Percentiles rank a stretch among this genome's conserved stretches.
Evolutionary conservation across 106 monocot species (phyloP).

Genomic region (Xerophyta viscosa): DNA sequence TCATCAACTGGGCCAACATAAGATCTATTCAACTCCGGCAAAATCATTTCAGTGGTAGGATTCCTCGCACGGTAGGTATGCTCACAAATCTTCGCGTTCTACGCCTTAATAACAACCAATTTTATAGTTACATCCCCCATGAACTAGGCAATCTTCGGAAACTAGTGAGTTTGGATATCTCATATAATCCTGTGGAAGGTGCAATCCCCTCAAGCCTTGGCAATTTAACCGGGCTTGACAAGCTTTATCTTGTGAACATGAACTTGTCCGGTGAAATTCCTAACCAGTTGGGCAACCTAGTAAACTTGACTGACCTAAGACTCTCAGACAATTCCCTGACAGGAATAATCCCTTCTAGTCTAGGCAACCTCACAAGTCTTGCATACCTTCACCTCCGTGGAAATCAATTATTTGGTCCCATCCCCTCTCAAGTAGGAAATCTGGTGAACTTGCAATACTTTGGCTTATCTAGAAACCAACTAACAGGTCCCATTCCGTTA

Average conservation of each 20-base stretch:
- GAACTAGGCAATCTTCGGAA: neutral
- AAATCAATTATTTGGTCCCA: too few species aligned
- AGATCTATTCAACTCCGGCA: neutral
- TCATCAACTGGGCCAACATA: too few species aligned
- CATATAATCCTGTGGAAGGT: neutral
- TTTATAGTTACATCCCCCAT: too few species aligned
- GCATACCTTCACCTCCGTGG: too few species aligned
- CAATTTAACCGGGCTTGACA: constrained; percentile 4
- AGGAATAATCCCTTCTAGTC: too few species aligned
- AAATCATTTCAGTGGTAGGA: neutral
- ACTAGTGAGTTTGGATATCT: neutral
- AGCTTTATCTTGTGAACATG: constrained; percentile 1
- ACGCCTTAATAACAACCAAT: neutral
- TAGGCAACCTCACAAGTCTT: too few species aligned
- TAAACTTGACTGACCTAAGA: too few species aligned
- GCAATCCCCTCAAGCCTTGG: constrained; percentile 14
- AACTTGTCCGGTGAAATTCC: constrained; percentile 11
- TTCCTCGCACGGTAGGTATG: neutral
- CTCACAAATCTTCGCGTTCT: neutral
- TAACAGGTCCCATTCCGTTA: too few species aligned
- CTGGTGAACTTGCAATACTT: neutral
- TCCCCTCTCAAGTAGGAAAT: too few species aligned
- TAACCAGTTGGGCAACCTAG: neutral
- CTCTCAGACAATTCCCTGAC: too few species aligned
- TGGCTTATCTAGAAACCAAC: too few species aligned